Conservation (phyloP, 805 yeast species). For the Yarrowia hollandica region DNA sequence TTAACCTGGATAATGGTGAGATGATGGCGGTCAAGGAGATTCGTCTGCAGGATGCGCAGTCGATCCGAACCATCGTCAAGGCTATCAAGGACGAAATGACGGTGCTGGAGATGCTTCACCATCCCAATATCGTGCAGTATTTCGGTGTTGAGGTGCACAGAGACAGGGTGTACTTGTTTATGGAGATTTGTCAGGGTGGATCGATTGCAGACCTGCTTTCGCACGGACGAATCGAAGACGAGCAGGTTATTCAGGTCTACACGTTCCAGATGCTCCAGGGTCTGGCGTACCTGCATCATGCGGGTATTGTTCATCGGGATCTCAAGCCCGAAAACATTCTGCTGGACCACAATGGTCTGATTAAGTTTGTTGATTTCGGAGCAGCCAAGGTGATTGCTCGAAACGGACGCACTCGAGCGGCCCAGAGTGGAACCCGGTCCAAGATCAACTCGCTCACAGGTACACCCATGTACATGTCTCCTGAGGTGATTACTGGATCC, state of each 20-base stretch:
- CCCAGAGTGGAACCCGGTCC: slow-evolving; percentile 36
- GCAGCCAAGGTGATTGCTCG: slow-evolving; percentile 80
- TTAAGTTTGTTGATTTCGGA: slow-evolving; percentile 96
- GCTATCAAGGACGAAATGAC: slow-evolving; percentile 95
- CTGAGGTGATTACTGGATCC: slow-evolving; percentile 87
- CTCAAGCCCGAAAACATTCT: slow-evolving; percentile 93
- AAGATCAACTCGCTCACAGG: slow-evolving; percentile 66
- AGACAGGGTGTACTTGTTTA: slow-evolving; percentile 89
- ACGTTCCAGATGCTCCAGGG: slow-evolving; percentile 94
- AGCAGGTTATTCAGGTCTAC: slow-evolving; percentile 84
- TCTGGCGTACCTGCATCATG: slow-evolving; percentile 86
- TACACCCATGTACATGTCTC: slow-evolving; percentile 99
- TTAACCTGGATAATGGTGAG: slow-evolving; percentile 91
- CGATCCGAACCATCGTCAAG: slow-evolving; percentile 80
- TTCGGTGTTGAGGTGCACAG: slow-evolving; percentile 97
- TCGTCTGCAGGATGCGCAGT: slow-evolving; percentile 81
- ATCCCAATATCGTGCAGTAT: slow-evolving; percentile 95
- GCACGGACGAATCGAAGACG: slow-evolving; percentile 95
- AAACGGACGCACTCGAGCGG: slow-evolving; percentile 38
- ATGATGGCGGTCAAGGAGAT: slow-evolving; percentile 97
- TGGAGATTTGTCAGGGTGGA: slow-evolving; percentile 98
- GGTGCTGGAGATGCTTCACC: slow-evolving; percentile 89
- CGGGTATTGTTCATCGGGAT: slow-evolving; percentile 95
- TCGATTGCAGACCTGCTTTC: slow-evolving; percentile 81
- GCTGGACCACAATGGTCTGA: slow-evolving; percentile 86